phyloP scores from a whole-genome alignment of 306 rosid species.

The Heteromeles arbutifolia region DNA sequence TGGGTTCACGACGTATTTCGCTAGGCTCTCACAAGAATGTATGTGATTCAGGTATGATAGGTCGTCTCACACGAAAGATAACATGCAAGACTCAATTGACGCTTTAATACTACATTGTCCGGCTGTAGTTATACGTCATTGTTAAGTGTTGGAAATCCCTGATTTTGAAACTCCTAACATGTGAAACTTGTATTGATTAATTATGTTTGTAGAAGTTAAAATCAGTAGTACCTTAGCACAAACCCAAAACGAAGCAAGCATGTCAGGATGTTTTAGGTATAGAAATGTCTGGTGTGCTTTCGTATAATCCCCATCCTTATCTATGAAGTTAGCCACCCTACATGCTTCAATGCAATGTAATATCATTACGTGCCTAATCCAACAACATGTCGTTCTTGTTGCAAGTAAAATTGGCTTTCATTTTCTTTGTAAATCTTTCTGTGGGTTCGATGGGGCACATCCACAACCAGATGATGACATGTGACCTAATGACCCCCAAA shows the following conservation, averaged over 20 bases:
- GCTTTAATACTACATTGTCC: neutral
- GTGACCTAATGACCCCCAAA: neutral
- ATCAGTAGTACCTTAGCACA: neutral
- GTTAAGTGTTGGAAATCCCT: neutral
- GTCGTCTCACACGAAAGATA: neutral
- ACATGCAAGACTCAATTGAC: neutral
- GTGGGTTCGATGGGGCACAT: neutral
- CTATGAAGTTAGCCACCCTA: constrained; percentile 9
- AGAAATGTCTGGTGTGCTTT: neutral
- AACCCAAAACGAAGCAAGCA: neutral
- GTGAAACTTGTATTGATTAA: neutral
- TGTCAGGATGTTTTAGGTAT: neutral
- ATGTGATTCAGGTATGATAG: neutral
- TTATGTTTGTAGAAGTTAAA: no score
- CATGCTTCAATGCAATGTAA: neutral
- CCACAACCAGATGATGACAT: neutral
- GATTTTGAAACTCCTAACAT: no score
- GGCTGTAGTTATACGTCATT: neutral
- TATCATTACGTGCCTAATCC: constrained; percentile 13
- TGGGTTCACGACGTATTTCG: no score
- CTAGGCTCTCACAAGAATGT: neutral
- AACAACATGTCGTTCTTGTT: constrained; percentile 6
- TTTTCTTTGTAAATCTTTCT: neutral
- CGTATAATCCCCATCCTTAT: constrained; percentile 6
- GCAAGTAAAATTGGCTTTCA: neutral